These are phyloP conservation scores for Coemansia sp. DNA, from an alignment of 192 early-diverging fungal genomes.

Conservation along the genomic window DNA sequence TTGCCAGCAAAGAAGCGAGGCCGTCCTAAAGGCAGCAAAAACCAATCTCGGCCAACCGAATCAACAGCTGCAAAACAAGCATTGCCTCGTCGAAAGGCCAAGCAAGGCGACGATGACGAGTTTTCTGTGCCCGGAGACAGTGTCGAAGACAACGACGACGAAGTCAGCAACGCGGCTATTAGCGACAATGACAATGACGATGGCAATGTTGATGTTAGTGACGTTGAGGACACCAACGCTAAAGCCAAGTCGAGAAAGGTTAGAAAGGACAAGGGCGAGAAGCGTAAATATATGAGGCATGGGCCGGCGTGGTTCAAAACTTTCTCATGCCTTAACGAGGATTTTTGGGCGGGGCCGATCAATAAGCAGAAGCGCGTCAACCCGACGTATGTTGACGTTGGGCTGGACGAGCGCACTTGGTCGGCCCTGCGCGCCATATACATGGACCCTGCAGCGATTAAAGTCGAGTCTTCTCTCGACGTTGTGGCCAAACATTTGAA, in stretches of 20 bases:
- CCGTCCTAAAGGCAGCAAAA: not conserved
- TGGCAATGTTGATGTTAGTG: not conserved
- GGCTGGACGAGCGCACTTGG: constrained; percentile 27
- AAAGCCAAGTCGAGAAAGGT: not conserved
- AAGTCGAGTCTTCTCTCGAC: not conserved
- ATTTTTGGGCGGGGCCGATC: constrained; percentile 21
- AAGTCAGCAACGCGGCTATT: not conserved
- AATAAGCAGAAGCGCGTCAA: constrained; percentile 1
- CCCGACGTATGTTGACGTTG: constrained; percentile 28
- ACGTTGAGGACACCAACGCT: not conserved
- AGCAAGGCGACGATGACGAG: not conserved
- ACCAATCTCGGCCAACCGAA: not conserved
- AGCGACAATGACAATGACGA: not conserved
- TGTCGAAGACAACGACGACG: not conserved
- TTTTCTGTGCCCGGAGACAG: not conserved
- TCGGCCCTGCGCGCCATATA: constrained; percentile 9
- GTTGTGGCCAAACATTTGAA: not conserved
- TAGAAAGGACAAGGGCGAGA: not conserved
- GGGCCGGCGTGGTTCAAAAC: not conserved
- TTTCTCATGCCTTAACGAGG: not conserved
- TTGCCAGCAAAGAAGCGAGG: not conserved
- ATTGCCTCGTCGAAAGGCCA: not conserved
- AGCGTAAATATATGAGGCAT: not conserved
- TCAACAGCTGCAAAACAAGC: not conserved
- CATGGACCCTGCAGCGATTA: constrained; percentile 2